Percentiles rank a stretch among this genome's conserved stretches.
Conservation (phyloP, 352 stramenopile species). For the Globisporangium splendens region DNA sequence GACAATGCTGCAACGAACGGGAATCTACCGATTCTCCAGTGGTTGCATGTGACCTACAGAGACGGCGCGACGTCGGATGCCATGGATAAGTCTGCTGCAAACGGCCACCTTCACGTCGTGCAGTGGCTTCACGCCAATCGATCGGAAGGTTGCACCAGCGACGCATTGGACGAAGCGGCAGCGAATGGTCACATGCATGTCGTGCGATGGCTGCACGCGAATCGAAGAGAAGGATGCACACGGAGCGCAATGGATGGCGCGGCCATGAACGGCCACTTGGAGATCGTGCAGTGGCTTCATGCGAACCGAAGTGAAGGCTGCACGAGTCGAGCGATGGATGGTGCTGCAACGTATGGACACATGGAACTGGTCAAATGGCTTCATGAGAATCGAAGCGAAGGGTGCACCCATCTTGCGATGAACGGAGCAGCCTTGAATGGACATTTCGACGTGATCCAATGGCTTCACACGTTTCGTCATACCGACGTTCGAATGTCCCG, state of each 20-base stretch:
- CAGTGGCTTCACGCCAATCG: slow-evolving; percentile 6
- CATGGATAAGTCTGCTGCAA: slow-evolving; percentile 1
- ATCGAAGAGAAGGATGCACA: slow-evolving; percentile 7
- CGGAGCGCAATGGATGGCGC: slow-evolving; percentile 3
- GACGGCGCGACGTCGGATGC: background rate
- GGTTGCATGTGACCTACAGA: background rate
- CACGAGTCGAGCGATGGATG: background rate
- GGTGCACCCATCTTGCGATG: background rate
- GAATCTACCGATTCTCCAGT: background rate
- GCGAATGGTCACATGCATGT: background rate
- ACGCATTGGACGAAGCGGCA: background rate
- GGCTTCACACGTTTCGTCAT: background rate
- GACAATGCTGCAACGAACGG: background rate
- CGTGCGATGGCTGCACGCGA: slow-evolving; percentile 4
- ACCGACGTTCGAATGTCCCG: no score
- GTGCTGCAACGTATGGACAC: background rate
- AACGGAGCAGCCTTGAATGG: background rate
- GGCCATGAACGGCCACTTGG: background rate
- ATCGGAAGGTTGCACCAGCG: background rate
- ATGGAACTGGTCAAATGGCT: background rate
- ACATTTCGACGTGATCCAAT: background rate
- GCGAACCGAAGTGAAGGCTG: slow-evolving; percentile 2
- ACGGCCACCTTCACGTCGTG: background rate
- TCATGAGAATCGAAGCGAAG: background rate
- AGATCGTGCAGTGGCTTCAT: slow-evolving; percentile 6